Conservation (phyloP, 148 eudicot species). For the Bassia scoparia region DNA sequence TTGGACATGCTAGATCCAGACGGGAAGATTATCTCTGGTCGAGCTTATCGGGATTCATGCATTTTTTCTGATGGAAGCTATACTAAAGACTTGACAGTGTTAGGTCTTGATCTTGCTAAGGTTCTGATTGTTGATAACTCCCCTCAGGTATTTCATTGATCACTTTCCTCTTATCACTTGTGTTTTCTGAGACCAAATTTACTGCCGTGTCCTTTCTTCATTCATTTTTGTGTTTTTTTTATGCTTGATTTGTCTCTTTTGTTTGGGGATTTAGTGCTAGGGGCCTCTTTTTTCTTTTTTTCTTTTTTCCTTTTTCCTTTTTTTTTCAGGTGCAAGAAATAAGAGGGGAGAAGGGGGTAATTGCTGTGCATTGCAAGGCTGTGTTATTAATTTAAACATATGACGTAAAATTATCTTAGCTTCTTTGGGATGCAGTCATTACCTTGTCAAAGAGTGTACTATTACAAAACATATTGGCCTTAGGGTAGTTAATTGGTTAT, state of each 20-base stretch:
- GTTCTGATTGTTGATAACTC: slow-evolving; percentile 87
- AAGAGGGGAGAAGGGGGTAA: neutral
- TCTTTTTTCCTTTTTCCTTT: too few relatives aligned
- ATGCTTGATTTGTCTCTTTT: neutral
- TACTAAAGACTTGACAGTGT: slow-evolving; percentile 85
- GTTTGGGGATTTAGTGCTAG: neutral
- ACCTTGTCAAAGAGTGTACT: too few relatives aligned
- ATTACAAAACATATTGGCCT: slow-evolving; percentile 2
- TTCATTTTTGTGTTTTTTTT: neutral
- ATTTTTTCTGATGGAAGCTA: slow-evolving; percentile 76
- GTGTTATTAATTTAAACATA: slow-evolving; percentile 6
- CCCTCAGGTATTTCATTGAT: slow-evolving; percentile 64
- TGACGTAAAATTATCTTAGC: too few relatives aligned
- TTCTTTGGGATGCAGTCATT: too few relatives aligned
- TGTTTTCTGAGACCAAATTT: neutral
- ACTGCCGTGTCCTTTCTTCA: neutral
- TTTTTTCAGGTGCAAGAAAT: neutral
- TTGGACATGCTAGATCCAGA: slow-evolving; percentile 85
- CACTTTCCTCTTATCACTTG: neutral
- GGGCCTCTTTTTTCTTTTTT: too few relatives aligned
- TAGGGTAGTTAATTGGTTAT: neutral
- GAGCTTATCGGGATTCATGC: slow-evolving; percentile 96
- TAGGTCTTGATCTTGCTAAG: slow-evolving; percentile 94
- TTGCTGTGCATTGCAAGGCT: neutral
- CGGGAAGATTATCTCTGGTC: slow-evolving; percentile 62